Evolutionary conservation across 305 asterid genomes (phyloP).

Genomic region (Fraxinus nigra): DNA sequence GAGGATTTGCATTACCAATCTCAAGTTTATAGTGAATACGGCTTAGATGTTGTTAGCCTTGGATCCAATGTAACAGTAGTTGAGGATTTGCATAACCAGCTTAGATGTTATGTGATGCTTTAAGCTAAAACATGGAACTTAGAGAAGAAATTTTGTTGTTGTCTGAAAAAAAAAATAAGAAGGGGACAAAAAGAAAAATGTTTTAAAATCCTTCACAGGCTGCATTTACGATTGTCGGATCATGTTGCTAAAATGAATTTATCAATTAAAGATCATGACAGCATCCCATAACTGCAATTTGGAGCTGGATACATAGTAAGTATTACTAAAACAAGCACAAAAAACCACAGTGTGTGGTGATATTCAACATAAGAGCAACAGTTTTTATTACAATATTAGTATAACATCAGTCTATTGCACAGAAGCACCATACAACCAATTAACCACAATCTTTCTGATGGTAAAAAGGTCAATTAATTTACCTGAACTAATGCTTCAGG

Average conservation of each 20-base stretch:
- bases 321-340: neutral
- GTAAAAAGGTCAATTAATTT: slow-evolving; percentile 12
- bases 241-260: neutral
- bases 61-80: neutral
- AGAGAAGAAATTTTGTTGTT: neutral
- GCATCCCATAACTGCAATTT: neutral
- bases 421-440: slow-evolving; percentile 8
- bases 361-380: neutral
- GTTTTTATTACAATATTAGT: neutral
- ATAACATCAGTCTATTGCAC: neutral
- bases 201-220: neutral
- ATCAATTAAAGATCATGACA: neutral
- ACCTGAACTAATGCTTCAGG: slow-evolving; percentile 99
- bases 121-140: neutral
- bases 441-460: slow-evolving; percentile 7
- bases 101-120: neutral
- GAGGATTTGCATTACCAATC: neutral
- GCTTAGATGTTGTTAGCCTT: neutral
- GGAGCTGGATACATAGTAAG: neutral
- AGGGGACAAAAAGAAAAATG: neutral
- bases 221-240: neutral
- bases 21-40: neutral
- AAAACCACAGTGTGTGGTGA: neutral
- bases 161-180: neutral
- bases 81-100: neutral